Conservation (phyloP, 2,329 filamentous ascomycete genomes). For the Mycosphaerelloides madeirae region DNA sequence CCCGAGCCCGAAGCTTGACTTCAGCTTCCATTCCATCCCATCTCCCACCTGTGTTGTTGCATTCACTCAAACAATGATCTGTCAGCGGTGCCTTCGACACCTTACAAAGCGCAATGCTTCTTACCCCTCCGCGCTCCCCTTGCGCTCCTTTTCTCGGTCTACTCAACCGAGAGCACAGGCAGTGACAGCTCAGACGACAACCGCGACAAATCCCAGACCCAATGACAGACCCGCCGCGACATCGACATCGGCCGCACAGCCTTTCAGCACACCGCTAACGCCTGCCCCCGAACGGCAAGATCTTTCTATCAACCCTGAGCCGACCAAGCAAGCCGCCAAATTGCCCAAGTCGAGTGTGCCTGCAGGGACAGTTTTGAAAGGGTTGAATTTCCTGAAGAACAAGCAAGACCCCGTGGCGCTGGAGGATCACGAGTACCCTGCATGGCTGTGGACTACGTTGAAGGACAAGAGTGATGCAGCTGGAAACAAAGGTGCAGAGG, state of each 20-base stretch:
- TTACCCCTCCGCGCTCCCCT: constrained; percentile 1
- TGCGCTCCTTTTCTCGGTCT: constrained; percentile 16
- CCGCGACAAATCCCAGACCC: constrained; percentile 28
- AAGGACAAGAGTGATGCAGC: constrained; percentile 44
- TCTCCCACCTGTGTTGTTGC: neutral
- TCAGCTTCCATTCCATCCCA: neutral
- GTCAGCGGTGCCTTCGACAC: constrained; percentile 26
- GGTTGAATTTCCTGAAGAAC: constrained; percentile 73
- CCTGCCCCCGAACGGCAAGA: constrained; percentile 29
- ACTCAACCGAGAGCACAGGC: constrained; percentile 18
- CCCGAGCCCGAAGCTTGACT: neutral
- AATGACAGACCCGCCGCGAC: constrained; percentile 38
- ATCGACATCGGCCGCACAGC: constrained; percentile 43
- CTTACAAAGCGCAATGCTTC: constrained; percentile 17
- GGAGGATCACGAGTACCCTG: constrained; percentile 71
- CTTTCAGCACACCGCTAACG: constrained; percentile 40
- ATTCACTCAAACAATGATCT: constrained; percentile 25
- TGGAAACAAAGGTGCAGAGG: constrained; percentile 50
- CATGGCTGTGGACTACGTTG: constrained; percentile 73
- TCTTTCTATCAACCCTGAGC: constrained; percentile 23
- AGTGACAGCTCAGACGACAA: constrained; percentile 27
- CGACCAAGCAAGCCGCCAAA: constrained; percentile 15
- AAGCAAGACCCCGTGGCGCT: constrained; percentile 67
- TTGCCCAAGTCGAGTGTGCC: constrained; percentile 44
- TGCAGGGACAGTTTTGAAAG: constrained; percentile 65